phyloP scores from a whole-genome alignment of 2,329 filamentous ascomycete species.

The Aspergillus neoniger region DNA sequence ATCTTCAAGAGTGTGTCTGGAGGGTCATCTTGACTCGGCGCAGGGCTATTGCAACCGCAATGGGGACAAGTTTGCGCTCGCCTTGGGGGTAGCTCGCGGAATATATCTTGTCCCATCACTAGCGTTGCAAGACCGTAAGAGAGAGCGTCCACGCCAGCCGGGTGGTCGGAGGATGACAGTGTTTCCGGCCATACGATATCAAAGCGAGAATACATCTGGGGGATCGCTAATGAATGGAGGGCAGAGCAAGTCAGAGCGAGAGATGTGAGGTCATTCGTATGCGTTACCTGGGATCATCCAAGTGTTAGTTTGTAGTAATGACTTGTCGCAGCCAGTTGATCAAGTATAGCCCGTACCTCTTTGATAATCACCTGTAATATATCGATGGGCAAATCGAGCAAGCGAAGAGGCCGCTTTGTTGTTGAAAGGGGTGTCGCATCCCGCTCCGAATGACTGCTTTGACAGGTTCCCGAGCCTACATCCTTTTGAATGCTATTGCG shows the following conservation, averaged over 20 bases:
- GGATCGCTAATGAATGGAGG: constrained; percentile 72
- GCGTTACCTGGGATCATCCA: constrained; percentile 60
- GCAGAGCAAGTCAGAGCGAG: constrained; percentile 77
- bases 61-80: constrained; percentile 26
- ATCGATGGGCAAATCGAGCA: constrained; percentile 77
- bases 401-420: constrained; percentile 57
- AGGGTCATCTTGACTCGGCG: not conserved
- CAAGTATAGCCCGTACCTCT: constrained; percentile 55
- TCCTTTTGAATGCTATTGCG: not conserved
- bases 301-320: not conserved
- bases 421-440: not conserved
- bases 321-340: not conserved
- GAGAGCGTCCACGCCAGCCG: constrained; percentile 75
- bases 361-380: constrained; percentile 76
- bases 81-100: constrained; percentile 52
- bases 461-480: constrained; percentile 1
- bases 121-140: constrained; percentile 80
- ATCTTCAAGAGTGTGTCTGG: constrained; percentile 20
- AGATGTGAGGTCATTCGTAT: constrained; percentile 79
- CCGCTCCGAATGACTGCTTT: not conserved
- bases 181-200: constrained; percentile 87
- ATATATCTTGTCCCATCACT: constrained; percentile 69
- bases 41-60: constrained; percentile 31
- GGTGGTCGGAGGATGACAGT: constrained; percentile 62
- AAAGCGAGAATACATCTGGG: constrained; percentile 80